Percentiles rank a stretch among this genome's conserved stretches.
phyloP scores from a whole-genome alignment of 176 grass and related monocot species.

The Leersia perrieri region DNA sequence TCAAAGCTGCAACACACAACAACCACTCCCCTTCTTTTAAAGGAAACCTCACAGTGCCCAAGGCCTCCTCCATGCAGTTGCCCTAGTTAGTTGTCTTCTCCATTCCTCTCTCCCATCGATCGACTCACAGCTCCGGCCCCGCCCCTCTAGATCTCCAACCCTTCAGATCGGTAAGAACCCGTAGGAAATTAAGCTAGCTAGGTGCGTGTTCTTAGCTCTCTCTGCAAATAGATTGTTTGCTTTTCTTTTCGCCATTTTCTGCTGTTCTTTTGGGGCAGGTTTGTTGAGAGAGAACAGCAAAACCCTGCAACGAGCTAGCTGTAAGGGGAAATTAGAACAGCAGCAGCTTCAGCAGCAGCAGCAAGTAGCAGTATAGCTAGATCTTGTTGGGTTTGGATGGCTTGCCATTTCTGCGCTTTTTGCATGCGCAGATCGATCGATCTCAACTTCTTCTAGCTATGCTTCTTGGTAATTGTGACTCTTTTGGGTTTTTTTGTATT shows the following conservation, averaged over 20 bases:
- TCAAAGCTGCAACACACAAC: not conserved
- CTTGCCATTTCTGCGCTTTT: constrained; percentile 21
- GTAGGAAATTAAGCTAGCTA: not conserved
- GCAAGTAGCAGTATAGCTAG: constrained; percentile 14
- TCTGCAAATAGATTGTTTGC: constrained; percentile 17
- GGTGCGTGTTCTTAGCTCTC: not conserved
- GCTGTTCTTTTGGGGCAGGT: not conserved
- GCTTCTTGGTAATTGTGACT: not conserved
- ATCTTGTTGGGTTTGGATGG: constrained; percentile 15
- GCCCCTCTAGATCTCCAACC: not conserved
- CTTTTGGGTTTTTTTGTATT: not conserved
- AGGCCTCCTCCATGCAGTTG: constrained; percentile 38
- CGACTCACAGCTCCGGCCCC: not conserved
- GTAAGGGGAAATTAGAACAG: not conserved
- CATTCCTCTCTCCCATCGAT: constrained; percentile 1
- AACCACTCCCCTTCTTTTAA: constrained; percentile 41
- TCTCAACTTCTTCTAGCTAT: not conserved
- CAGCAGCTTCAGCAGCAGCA: not conserved
- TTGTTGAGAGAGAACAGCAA: constrained; percentile 14
- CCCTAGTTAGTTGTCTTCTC: constrained; percentile 19
- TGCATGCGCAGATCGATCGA: not conserved
- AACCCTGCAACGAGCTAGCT: not conserved
- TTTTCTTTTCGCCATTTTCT: constrained; percentile 18
- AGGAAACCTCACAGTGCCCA: constrained; percentile 43
- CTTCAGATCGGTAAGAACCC: constrained; percentile 34